Base-by-base conservation (phyloP, 1,284 basidiomycete species). In the Retiboletus flavoniger region DNA sequence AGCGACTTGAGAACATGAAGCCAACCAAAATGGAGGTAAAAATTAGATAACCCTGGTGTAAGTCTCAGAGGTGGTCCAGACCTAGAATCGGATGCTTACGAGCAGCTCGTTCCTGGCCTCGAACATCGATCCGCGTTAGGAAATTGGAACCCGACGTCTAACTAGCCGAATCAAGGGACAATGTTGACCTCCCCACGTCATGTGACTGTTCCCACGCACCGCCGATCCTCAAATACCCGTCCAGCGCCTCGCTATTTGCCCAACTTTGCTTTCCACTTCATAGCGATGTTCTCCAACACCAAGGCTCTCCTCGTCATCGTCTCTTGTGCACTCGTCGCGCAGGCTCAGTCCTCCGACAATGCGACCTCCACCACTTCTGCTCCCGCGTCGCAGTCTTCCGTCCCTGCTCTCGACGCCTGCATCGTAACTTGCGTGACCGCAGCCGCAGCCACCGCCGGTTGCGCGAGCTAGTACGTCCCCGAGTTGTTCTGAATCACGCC, bases 381-480 rank as follows among this genome's bases (percentile, higher is more conserved):
- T 0, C 8, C 54, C 13, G n/a, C 54, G 0, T 40, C 57, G 3
- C 47, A 54, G 16, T 2, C 52, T 1, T 43, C 60, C 1, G 0
- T 36, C 10, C 16, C 56, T 0, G 51, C 51, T 4, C 19, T 60
- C 7, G 47, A 56, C 24, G 0, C 6, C 0, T 68, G 67, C 34
- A 56, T 68, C 38, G 0, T 57, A 1, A 0, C 0, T 3, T 68
- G 67, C 3, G 24, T 54, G 14, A 45, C 38, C 7, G 0, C 0
- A 0, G 69, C 68, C 0, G 54, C 56, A 0, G 0, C 29, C 0
- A 3, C 0, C 3, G 24, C 13, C 1, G 29, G 21, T 1, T 68
- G 67, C 26, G 0, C 21, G 0, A 51, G 51, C 54, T 60, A 13
- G 66, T 71, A 48, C 4, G 66, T 48, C n/a, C 11, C 7, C 17